Conservation (phyloP, 2,329 filamentous ascomycete species). For the Xylaria arbuscula region DNA sequence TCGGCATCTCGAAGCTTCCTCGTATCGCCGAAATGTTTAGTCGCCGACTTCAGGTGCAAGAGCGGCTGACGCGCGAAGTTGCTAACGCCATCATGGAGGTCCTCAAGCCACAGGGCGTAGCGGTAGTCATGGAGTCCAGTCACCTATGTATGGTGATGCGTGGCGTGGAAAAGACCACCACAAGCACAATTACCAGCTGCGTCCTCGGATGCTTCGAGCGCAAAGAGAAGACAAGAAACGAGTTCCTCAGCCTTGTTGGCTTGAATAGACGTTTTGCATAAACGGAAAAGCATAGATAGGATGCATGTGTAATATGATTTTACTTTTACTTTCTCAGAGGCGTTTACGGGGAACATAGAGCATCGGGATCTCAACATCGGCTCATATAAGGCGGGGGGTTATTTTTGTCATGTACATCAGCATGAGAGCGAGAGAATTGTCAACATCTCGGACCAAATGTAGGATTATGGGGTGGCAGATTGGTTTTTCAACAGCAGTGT, state of each 20-base stretch:
- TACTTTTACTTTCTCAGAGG: constrained; percentile 34
- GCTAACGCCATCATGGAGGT: constrained; percentile 94
- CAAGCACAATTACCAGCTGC: constrained; percentile 92
- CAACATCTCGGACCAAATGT: constrained; percentile 42
- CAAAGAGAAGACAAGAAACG: constrained; percentile 92
- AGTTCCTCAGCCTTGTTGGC: constrained; percentile 85
- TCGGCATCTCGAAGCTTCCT: constrained; percentile 94
- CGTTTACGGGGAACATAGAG: constrained; percentile 39
- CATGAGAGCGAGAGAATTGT: constrained; percentile 37
- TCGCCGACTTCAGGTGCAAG: constrained; percentile 92
- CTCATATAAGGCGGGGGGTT: constrained; percentile 38
- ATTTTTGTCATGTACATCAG: constrained; percentile 35
- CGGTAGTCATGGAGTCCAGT: constrained; percentile 96
- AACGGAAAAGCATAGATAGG: constrained; percentile 2
- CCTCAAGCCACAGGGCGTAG: constrained; percentile 91
- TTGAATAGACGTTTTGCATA: constrained; percentile 60
- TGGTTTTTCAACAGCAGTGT: constrained; percentile 39
- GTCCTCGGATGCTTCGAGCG: constrained; percentile 96
- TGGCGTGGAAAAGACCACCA: constrained; percentile 91
- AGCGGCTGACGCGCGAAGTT: constrained; percentile 94
- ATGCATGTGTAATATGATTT: constrained; percentile 8
- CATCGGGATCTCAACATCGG: constrained; percentile 48
- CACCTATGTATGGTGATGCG: constrained; percentile 99
- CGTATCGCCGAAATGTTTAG: constrained; percentile 98
- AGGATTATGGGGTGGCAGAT: constrained; percentile 23